Percentiles rank a stretch among this genome's conserved stretches.
Conservation (phyloP, 179 eudicot species). For the Silene coronaria region DNA sequence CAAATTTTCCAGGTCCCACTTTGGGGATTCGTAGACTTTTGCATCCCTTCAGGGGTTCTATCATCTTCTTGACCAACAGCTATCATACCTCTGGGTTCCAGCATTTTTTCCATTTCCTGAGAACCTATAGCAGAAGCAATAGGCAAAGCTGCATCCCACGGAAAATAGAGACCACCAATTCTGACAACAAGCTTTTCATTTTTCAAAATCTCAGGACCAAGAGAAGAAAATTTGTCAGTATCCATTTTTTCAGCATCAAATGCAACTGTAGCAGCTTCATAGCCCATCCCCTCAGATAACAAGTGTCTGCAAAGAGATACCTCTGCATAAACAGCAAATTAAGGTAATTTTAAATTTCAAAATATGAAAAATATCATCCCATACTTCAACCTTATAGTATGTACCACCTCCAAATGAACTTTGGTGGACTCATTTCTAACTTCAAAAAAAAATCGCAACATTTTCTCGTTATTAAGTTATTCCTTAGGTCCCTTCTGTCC, state of each 20-base stretch:
- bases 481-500: neutral
- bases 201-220: conserved; percentile 27
- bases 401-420: conserved; percentile 6
- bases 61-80: conserved; percentile 32
- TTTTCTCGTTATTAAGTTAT: neutral
- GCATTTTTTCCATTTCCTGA: conserved; percentile 23
- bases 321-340: conserved; percentile 32
- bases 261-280: conserved; percentile 46
- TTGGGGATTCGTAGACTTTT: conserved; percentile 31
- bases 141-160: conserved; percentile 44
- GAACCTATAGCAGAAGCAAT: conserved; percentile 39
- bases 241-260: conserved; percentile 39
- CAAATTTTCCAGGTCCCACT: conserved; percentile 56
- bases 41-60: conserved; percentile 32
- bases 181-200: conserved; percentile 44
- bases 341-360: neutral
- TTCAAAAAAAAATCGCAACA: neutral
- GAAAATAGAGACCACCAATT: conserved; percentile 47
- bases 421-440: neutral
- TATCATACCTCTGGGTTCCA: conserved; percentile 42
- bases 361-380: neutral
- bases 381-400: neutral
- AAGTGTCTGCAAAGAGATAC: conserved; percentile 45
- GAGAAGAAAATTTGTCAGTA: conserved; percentile 27
- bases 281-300: conserved; percentile 47